Percentiles rank a stretch among this genome's conserved stretches.
Conservation (phyloP, 1,284 basidiomycete species). For the Tilletia caries region DNA sequence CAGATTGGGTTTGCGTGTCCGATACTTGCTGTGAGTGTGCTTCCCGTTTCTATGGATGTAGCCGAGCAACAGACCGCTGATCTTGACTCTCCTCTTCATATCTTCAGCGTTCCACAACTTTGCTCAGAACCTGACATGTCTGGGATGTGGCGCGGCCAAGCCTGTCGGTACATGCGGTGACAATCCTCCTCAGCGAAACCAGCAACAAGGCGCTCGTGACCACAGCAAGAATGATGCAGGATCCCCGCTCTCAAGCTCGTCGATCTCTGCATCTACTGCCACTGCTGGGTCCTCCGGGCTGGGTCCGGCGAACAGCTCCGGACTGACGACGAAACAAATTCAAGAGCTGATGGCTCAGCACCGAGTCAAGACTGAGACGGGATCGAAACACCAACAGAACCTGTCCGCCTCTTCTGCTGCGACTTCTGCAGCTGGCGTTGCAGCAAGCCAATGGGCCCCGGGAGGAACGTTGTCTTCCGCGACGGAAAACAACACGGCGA, state of each 20-base stretch:
- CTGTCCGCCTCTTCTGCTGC: neutral
- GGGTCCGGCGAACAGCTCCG: neutral
- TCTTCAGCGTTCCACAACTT: slow-evolving; percentile 4
- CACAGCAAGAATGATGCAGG: neutral
- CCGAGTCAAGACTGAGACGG: neutral
- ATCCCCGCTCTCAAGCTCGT: neutral
- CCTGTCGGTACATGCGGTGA: neutral
- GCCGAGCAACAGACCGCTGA: neutral
- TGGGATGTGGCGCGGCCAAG: neutral
- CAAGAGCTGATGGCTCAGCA: slow-evolving; percentile 5
- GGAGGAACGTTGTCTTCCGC: neutral
- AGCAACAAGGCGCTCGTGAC: too few species aligned
- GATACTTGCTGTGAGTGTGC: neutral
- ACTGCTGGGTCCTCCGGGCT: too few species aligned
- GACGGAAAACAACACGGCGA: neutral
- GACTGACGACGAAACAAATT: neutral
- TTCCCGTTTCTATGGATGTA: neutral
- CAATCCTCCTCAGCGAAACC: neutral
- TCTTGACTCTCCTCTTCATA: neutral
- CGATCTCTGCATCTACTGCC: neutral
- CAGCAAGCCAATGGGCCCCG: slow-evolving; percentile 3
- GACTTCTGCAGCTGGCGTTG: neutral
- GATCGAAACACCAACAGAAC: neutral
- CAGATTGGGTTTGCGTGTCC: neutral
- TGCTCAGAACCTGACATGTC: neutral